Evolutionary conservation across 331 rosid species (phyloP).

Genomic region (Malus hybrid): DNA sequence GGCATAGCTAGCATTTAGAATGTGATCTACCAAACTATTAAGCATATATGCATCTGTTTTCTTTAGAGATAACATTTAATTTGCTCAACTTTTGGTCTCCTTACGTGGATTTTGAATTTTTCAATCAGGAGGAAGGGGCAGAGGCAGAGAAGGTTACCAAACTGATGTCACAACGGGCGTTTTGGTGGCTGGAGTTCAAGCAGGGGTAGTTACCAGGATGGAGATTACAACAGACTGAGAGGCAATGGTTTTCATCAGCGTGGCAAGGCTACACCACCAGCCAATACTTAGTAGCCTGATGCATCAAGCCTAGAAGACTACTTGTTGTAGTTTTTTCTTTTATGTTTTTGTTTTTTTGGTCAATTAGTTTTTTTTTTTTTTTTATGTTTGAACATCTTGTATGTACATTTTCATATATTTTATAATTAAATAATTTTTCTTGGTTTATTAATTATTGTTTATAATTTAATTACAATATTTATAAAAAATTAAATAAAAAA

Average conservation of each 20-base stretch:
- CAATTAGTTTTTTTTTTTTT: too few relatives aligned
- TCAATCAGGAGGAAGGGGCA: slow-evolving; percentile 84
- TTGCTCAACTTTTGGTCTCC: slow-evolving; percentile 1
- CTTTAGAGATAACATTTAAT: not conserved
- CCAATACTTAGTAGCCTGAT: too few relatives aligned
- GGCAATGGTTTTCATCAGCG: slow-evolving; percentile 70
- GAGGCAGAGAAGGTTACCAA: slow-evolving; percentile 71
- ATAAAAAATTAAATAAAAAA: too few relatives aligned
- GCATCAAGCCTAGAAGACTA: too few relatives aligned
- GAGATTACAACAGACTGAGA: slow-evolving; percentile 60
- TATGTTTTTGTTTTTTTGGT: too few relatives aligned
- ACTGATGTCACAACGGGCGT: slow-evolving; percentile 78
- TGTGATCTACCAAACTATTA: not conserved
- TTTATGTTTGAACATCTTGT: too few relatives aligned
- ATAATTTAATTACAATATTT: too few relatives aligned
- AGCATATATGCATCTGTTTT: not conserved
- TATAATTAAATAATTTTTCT: too few relatives aligned
- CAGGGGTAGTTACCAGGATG: slow-evolving; percentile 64
- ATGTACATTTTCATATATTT: too few relatives aligned
- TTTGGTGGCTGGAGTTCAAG: slow-evolving; percentile 59
- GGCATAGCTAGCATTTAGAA: not conserved
- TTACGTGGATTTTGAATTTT: not conserved
- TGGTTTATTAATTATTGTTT: too few relatives aligned
- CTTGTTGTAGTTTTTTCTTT: too few relatives aligned
- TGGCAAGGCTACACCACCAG: slow-evolving; percentile 12